A percentile compares a stretch with the other conserved stretches of the same genome.
phyloP scores from a whole-genome alignment of 2,329 filamentous ascomycete species.

The Sclerotinia spermophila region DNA sequence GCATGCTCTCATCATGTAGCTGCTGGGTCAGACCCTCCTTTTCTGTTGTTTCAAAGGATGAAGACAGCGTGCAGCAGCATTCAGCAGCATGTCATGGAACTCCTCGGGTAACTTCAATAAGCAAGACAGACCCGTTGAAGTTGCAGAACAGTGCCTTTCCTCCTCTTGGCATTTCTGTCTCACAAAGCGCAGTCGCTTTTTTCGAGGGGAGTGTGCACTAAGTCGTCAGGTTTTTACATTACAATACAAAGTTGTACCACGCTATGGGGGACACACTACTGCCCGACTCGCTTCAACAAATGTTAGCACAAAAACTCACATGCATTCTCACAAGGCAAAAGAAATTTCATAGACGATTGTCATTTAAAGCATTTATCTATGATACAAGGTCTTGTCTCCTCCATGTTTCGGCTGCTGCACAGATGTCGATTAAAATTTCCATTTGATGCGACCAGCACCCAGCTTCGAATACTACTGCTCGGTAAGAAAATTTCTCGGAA shows the following conservation, averaged over 20 bases:
- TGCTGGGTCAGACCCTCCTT: not conserved
- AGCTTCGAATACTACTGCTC: not conserved
- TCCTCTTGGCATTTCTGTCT: not conserved
- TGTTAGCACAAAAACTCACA: not conserved
- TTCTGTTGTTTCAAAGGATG: not conserved
- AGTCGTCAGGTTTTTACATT: not conserved
- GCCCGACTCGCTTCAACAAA: not conserved
- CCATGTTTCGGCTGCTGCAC: not conserved
- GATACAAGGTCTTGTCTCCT: not conserved
- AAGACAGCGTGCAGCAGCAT: not conserved
- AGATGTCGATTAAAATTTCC: not conserved
- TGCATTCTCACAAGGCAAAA: not conserved
- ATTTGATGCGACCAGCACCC: not conserved
- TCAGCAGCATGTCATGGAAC: no score
- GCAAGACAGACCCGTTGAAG: not conserved
- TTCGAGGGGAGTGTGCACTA: not conserved
- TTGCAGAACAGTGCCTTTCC: not conserved
- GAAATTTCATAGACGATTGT: not conserved
- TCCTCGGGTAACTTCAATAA: not conserved
- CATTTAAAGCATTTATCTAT: constrained; percentile 4
- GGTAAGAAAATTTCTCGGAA: not conserved
- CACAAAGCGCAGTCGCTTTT: not conserved
- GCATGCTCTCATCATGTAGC: not conserved
- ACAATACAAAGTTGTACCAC: not conserved
- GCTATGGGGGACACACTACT: no score